phyloP scores from a whole-genome alignment of 2,329 filamentous ascomycete genomes.

The Pseudogymnoascus sp. region DNA sequence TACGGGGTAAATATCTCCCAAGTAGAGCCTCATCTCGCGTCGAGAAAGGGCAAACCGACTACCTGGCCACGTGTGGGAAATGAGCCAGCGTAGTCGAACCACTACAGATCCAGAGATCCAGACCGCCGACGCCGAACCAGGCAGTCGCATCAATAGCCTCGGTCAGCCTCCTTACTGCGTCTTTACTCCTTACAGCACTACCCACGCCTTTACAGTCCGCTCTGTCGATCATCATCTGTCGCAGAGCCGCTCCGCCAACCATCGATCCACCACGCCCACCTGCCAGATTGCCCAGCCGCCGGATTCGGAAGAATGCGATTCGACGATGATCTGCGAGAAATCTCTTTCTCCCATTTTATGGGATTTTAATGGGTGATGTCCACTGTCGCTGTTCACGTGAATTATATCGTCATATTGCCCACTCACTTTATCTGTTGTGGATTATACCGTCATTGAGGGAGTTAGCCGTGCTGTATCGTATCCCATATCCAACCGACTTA shows the following conservation, averaged over 20 bases:
- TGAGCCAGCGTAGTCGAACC: background rate
- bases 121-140: background rate
- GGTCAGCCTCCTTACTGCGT: background rate
- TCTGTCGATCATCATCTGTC: background rate
- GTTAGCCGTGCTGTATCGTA: background rate
- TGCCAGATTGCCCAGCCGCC: background rate
- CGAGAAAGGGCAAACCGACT: background rate
- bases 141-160: background rate
- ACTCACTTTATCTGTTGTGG: background rate
- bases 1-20: background rate
- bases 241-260: constrained; percentile 1
- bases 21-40: background rate
- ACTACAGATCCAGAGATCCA: background rate
- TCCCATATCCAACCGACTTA: background rate
- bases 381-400: background rate
- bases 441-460: background rate
- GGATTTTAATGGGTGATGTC: background rate
- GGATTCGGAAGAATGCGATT: background rate
- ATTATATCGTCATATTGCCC: background rate
- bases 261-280: background rate
- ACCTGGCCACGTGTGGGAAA: background rate
- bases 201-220: background rate
- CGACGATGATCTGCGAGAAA: background rate
- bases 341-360: background rate
- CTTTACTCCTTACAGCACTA: background rate